phyloP scores from a whole-genome alignment of 2,329 filamentous ascomycete species.

The Diaporthe destruens region DNA sequence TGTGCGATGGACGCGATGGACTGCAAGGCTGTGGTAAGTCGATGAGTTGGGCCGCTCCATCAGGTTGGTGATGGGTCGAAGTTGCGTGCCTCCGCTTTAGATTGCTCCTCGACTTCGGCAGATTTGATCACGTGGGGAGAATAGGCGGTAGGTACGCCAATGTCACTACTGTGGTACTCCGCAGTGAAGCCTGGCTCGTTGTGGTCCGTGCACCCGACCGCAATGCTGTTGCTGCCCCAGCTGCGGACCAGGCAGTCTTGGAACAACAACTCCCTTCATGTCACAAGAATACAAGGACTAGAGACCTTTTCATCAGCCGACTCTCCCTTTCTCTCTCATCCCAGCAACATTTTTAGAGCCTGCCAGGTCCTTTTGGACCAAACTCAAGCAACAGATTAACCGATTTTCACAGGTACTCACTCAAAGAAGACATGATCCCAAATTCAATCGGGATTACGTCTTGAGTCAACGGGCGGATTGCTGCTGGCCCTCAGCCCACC shows the following conservation, averaged over 20 bases:
- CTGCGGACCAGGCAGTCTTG: background rate
- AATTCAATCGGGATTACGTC: background rate
- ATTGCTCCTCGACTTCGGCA: slow-evolving; percentile 36
- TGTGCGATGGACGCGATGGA: slow-evolving; percentile 29
- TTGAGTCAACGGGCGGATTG: slow-evolving; percentile 1
- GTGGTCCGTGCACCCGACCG: slow-evolving; percentile 18
- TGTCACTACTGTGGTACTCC: background rate
- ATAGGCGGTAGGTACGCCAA: background rate
- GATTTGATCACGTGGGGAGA: slow-evolving; percentile 35
- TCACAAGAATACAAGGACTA: background rate
- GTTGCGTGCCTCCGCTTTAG: slow-evolving; percentile 34
- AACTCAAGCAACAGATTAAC: background rate
- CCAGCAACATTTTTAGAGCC: background rate
- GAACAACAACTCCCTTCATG: background rate
- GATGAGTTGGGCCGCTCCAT: slow-evolving; percentile 23
- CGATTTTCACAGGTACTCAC: background rate
- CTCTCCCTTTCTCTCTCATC: background rate
- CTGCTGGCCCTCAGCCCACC: slow-evolving; percentile 20
- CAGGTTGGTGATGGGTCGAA: slow-evolving; percentile 34
- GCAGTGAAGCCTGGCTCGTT: background rate
- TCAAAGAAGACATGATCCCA: slow-evolving; percentile 19
- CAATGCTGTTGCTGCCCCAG: background rate
- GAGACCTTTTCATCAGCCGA: background rate
- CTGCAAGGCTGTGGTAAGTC: slow-evolving; percentile 10
- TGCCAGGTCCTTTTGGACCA: background rate